Evolutionary conservation across 2,329 filamentous ascomycete species (phyloP), one percentile per base, ranked within the genome.

Genomic region (Venturiaceae sp.): DNA sequence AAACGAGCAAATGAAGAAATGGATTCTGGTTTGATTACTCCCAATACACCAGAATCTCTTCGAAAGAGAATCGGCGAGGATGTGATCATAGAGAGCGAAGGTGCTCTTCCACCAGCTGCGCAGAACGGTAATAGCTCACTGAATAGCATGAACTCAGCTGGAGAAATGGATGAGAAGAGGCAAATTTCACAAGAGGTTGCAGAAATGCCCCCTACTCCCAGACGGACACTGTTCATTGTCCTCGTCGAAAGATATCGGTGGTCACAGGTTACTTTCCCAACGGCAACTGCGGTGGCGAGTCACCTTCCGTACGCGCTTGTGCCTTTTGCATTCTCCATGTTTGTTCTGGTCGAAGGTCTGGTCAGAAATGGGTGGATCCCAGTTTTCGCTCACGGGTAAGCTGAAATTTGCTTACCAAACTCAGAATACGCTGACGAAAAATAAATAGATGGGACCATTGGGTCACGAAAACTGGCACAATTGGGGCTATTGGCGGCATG

Each of bases 281-380:
- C 86, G 0, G 81, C 82, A 1, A 82, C 83, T 21, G 81, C 83
- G 0, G 86, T 90, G 0, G 67, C 86, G 5, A 71, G 79, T 0
- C 85, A 88, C 66, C 74, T 90, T 1, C 87, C 87, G 0, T 81
- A 86, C 57, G 79, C 84, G 0, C 77, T 90, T 0, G 76, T 90
- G 0, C 86, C 87, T 0, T 90, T 90, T 64, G 83, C 86, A 0
- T 83, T 90, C 58, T 77, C 80, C 61, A 90, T 90, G 86, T 90
- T 90, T 61, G 78, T 90, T 9, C 78, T 90, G 0, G 86, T 90
- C 0, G 86, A 90, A 66, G 85, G 80, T 0, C 71, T 90, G 1
- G 86, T 87, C 0, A 88, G 83, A 0, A 89, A 87, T 62, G 86
- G 87, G 11, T 90, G 87, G 87, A 83, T 90, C 0, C 79, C 80